These are phyloP conservation scores for Escovopsis sp. DNA, from an alignment of 2,329 filamentous ascomycete genomes.

Conservation along the genomic window DNA sequence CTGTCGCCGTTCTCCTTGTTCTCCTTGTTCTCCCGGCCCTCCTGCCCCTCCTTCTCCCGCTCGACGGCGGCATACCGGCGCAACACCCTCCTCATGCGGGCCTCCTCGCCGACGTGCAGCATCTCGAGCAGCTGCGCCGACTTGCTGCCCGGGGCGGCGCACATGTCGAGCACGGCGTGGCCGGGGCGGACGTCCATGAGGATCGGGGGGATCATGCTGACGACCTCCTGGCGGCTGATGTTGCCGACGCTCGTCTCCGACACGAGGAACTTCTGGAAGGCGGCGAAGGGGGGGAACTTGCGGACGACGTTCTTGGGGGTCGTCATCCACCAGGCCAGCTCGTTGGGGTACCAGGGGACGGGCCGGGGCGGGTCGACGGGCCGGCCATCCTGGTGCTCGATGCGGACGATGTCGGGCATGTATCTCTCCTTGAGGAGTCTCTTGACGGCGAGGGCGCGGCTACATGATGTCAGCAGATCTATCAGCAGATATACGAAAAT, in stretches of 20 bases:
- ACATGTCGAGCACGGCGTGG: conserved; percentile 90
- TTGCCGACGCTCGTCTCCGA: conserved; percentile 95
- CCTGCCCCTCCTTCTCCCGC: no score
- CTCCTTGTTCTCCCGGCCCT: no score
- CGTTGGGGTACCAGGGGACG: conserved; percentile 85
- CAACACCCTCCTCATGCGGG: conserved; percentile 58
- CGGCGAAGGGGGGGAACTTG: conserved; percentile 83
- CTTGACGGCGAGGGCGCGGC: conserved; percentile 84
- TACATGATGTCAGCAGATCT: no score
- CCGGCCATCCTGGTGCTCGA: conserved; percentile 68
- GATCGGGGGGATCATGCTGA: conserved; percentile 96
- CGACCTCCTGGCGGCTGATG: conserved; percentile 92
- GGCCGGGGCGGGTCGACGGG: conserved; percentile 67
- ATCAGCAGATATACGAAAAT: no score
- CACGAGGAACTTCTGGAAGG: conserved; percentile 95
- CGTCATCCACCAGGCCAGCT: conserved; percentile 94
- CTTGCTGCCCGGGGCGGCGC: conserved; percentile 93
- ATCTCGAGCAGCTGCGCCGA: conserved; percentile 90
- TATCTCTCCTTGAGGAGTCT: conserved; percentile 76
- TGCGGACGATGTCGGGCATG: conserved; percentile 76
- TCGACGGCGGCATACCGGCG: conserved; percentile 45
- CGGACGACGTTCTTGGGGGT: conserved; percentile 93
- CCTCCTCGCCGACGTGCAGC: conserved; percentile 85
- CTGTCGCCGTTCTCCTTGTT: conserved; percentile 48
- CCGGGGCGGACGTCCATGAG: conserved; percentile 82